phyloP scores from a whole-genome alignment of 1,284 basidiomycete species.

The Kwoniella shivajii region DNA sequence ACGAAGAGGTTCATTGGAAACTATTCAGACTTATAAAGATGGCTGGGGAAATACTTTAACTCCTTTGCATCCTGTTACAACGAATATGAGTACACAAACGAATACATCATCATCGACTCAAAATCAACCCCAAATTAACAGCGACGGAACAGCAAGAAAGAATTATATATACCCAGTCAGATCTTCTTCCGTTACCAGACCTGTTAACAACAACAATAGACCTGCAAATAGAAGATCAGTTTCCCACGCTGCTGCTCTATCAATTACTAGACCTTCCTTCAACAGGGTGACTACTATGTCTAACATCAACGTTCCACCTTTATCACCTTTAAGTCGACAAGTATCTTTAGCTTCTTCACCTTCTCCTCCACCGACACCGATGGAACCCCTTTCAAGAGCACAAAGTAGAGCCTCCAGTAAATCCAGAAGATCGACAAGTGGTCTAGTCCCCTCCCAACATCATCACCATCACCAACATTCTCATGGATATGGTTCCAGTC shows the following conservation, averaged over 20 bases:
- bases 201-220: not conserved
- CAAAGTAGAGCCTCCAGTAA: conserved; percentile 20
- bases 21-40: conserved; percentile 9
- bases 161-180: conserved; percentile 4
- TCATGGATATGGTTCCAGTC: not conserved
- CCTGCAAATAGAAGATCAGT: conserved; percentile 5
- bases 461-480: not conserved
- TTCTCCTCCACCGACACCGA: not conserved
- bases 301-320: not conserved
- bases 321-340: conserved; percentile 22
- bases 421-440: conserved; percentile 8
- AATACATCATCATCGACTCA: too few relatives aligned
- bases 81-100: not conserved
- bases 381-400: conserved; percentile 8
- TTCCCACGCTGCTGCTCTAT: conserved; percentile 8
- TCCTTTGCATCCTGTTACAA: conserved; percentile 5
- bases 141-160: not conserved
- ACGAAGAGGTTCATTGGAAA: conserved; percentile 10
- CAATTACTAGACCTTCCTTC: not conserved
- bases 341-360: conserved; percentile 18
- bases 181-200: conserved; percentile 4
- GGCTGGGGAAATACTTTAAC: conserved; percentile 6
- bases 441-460: not conserved
- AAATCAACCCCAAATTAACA: too few relatives aligned
- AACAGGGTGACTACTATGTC: not conserved